Evolutionary conservation across 441 rosid genomes (phyloP).

Genomic region (Eutrema salsugineum): DNA sequence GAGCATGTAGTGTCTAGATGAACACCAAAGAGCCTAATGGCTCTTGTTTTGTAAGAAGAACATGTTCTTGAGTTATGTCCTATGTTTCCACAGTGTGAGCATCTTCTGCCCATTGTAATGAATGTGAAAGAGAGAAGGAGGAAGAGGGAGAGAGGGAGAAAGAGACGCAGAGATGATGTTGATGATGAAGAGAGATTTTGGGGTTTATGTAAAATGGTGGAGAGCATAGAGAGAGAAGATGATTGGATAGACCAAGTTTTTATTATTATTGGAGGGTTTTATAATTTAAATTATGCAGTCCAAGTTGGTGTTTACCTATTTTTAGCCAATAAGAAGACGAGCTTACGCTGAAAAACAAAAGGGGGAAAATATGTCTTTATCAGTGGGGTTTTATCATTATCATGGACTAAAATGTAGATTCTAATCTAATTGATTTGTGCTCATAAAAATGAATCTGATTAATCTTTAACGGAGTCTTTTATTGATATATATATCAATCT

Average conservation of each 20-base stretch:
- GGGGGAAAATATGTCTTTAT: not conserved
- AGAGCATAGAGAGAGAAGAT: slow-evolving; percentile 46
- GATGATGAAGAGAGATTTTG: slow-evolving; percentile 33
- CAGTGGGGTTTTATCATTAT: slow-evolving; percentile 2
- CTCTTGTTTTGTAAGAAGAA: slow-evolving; percentile 34
- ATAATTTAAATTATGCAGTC: slow-evolving; percentile 29
- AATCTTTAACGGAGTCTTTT: not conserved
- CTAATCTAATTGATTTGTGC: not conserved
- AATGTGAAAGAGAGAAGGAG: not conserved
- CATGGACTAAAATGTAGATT: slow-evolving; percentile 5
- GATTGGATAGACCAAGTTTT: slow-evolving; percentile 69
- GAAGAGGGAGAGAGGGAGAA: not conserved
- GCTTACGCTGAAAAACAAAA: slow-evolving; percentile 11
- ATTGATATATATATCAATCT: not conserved
- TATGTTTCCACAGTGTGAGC: slow-evolving; percentile 81
- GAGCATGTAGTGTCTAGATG: slow-evolving; percentile 52
- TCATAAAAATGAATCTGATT: not conserved
- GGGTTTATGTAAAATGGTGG: slow-evolving; percentile 53
- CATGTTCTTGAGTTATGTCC: slow-evolving; percentile 95
- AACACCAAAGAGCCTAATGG: slow-evolving; percentile 68
- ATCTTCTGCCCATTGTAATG: slow-evolving; percentile 73
- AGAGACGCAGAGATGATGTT: slow-evolving; percentile 42
- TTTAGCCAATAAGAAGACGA: slow-evolving; percentile 17
- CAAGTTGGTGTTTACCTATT: slow-evolving; percentile 38
- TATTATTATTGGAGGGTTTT: slow-evolving; percentile 22